These are phyloP conservation scores for Candida maesae DNA, from an alignment of 805 yeast species.

Conservation along the genomic window DNA sequence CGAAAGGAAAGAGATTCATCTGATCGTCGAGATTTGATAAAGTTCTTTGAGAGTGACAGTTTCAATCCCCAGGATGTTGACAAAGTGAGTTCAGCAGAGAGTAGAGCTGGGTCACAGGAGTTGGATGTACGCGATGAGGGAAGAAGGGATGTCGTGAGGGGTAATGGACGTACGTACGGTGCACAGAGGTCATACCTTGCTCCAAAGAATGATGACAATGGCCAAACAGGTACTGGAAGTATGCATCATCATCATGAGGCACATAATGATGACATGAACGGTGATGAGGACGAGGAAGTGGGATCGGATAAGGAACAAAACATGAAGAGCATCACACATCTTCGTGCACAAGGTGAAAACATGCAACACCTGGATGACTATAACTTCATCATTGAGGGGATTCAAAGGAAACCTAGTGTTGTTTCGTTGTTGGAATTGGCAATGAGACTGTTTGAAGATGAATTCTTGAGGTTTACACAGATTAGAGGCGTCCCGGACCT, in stretches of 20 bases:
- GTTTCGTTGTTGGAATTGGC: slow-evolving; percentile 27
- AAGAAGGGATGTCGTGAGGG: too few species aligned
- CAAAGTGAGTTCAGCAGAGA: neutral
- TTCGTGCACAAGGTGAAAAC: slow-evolving; percentile 34
- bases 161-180: slow-evolving; percentile 28
- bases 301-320: slow-evolving; percentile 11
- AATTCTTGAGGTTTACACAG: slow-evolving; percentile 18
- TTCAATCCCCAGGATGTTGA: neutral
- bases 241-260: slow-evolving; percentile 5
- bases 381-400: slow-evolving; percentile 30
- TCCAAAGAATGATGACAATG: neutral
- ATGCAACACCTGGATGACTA: slow-evolving; percentile 33
- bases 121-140: too few species aligned
- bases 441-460: slow-evolving; percentile 21
- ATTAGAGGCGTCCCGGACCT: slow-evolving; percentile 14
- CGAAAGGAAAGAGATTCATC: slow-evolving; percentile 2
- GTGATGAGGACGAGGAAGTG: slow-evolving; percentile 6
- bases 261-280: slow-evolving; percentile 7
- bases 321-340: slow-evolving; percentile 26
- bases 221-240: too few species aligned
- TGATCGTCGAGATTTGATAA: slow-evolving; percentile 12
- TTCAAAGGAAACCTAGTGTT: slow-evolving; percentile 17
- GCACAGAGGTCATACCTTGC: slow-evolving; percentile 25
- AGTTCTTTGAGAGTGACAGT: slow-evolving; percentile 12
- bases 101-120: neutral